Conservation (phyloP, 139 green algal species). For the Chlorella sp. region DNA sequence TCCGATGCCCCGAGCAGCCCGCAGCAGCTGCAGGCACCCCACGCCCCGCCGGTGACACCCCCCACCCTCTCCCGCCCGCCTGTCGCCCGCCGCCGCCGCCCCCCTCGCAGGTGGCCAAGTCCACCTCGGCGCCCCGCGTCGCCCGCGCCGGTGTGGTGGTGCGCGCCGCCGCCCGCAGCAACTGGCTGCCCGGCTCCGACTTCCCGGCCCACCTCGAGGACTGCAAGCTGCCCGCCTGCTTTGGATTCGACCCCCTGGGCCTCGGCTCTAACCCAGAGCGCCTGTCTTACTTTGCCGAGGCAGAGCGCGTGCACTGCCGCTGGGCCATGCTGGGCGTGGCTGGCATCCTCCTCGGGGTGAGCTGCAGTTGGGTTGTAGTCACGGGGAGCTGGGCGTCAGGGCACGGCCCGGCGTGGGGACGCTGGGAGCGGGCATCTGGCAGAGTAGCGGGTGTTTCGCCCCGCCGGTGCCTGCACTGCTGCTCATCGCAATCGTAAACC, state of each 20-base stretch:
- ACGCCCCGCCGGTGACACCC: background rate
- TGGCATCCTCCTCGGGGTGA: slow-evolving; percentile 83
- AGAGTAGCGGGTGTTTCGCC: too few relatives aligned
- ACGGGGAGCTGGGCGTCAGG: background rate
- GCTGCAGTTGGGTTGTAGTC: slow-evolving; percentile 41
- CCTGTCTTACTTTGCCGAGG: slow-evolving; percentile 44
- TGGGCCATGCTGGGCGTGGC: slow-evolving; percentile 94
- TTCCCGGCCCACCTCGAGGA: slow-evolving; percentile 47
- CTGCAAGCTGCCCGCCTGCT: slow-evolving; percentile 53
- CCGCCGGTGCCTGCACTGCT: too few relatives aligned
- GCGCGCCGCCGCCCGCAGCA: slow-evolving; percentile 31
- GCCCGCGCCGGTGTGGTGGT: slow-evolving; percentile 33
- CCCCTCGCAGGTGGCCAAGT: slow-evolving; percentile 13
- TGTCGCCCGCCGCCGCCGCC: background rate
- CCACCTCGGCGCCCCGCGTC: background rate
- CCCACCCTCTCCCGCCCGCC: background rate
- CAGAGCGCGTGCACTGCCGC: slow-evolving; percentile 72
- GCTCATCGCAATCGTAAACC: too few relatives aligned
- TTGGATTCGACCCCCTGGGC: slow-evolving; percentile 80
- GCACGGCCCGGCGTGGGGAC: too few relatives aligned
- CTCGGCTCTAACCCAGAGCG: slow-evolving; percentile 69
- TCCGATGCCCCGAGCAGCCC: too few relatives aligned
- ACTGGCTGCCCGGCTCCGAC: slow-evolving; percentile 47
- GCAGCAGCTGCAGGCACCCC: too few relatives aligned
- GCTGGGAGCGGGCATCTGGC: too few relatives aligned